phyloP scores from a whole-genome alignment of 768 basidiomycete genomes.

The Tephrocybe rancida region DNA sequence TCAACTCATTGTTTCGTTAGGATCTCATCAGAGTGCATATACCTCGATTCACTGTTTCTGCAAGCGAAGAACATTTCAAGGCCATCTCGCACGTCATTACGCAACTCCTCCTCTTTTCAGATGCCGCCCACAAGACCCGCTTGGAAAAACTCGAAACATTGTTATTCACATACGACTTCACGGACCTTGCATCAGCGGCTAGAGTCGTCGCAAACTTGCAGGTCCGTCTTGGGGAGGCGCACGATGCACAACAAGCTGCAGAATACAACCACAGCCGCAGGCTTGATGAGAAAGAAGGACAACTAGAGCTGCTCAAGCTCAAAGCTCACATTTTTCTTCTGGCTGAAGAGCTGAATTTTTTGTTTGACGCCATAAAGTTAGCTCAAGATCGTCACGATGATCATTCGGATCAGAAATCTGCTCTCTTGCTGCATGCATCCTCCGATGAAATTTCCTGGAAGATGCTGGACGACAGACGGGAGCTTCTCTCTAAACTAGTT shows the following conservation, averaged over 20 bases:
- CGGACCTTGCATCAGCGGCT: constrained; percentile 71
- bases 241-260: constrained; percentile 50
- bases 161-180: constrained; percentile 88
- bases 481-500: constrained; percentile 85
- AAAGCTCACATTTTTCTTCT: constrained; percentile 73
- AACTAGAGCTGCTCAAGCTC: constrained; percentile 63
- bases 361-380: constrained; percentile 86
- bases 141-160: constrained; percentile 80
- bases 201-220: constrained; percentile 75
- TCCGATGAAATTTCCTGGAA: constrained; percentile 90
- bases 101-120: constrained; percentile 86
- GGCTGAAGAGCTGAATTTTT: constrained; percentile 76
- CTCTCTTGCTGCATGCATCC: constrained; percentile 77
- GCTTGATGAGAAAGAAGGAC: constrained; percentile 44
- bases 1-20: constrained; percentile 36
- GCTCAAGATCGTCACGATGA: constrained; percentile 77
- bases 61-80: constrained; percentile 79
- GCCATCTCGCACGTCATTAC: constrained; percentile 87
- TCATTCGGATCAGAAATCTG: constrained; percentile 73
- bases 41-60: constrained; percentile 86
- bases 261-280: constrained; percentile 39
- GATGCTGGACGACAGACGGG: constrained; percentile 76
- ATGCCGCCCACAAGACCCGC: constrained; percentile 80
- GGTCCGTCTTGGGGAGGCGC: constrained; percentile 63
- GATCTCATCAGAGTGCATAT: constrained; percentile 82